Base-by-base conservation (phyloP, 1,139 yeast genomes). In the Candida tropicalis region DNA sequence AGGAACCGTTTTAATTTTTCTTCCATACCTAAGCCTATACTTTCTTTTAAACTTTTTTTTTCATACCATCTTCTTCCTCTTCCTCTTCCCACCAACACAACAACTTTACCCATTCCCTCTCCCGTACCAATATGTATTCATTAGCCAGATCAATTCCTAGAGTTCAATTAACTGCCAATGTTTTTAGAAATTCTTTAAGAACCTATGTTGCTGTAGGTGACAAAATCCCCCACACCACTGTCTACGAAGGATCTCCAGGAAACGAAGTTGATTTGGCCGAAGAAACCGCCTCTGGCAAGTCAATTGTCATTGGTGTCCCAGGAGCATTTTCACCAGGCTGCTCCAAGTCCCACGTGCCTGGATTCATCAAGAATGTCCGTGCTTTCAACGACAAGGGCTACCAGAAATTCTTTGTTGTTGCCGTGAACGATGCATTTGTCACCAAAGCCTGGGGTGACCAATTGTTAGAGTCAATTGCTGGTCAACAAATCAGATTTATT, bases 241-340 rank as follows among this genome's bases (percentile, higher is more conserved):
- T 87, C 45, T 78, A 67, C 49, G 87, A 82, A 53, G 81, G 79
- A 31, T 78, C 88, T 24, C 95, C 95, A 39, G 86, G 87, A 29
- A 81, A 82, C 57, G 63, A 66, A 17, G 74, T 86, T 50, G 74
- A 82, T 58, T 68, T 87, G 44, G 78, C 85, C 13, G 74, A 77
- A 35, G 82, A 79, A 54, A 71, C 81, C 27, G 63, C 68, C 15
- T 42, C 52, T 18, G 82, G 84, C 35, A 84, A 81, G 59, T 68
- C 81, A 34, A 60, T 89, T 32, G 66, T 89, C 42, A 76, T 89
- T 39, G 96, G 95, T 42, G 88, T 89, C 35, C 97, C 97, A 36
- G 97, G 96, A 16, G 96, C 97, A 0, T 89, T 84, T 59, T 84
- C 95, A 2, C 91, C 95, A 36, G 95, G 89, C 1, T 89, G 97